Percentiles rank a stretch among this genome's conserved stretches.
Conservation (phyloP, 345 rosid genomes). For the Aquilaria yunnanensis region DNA sequence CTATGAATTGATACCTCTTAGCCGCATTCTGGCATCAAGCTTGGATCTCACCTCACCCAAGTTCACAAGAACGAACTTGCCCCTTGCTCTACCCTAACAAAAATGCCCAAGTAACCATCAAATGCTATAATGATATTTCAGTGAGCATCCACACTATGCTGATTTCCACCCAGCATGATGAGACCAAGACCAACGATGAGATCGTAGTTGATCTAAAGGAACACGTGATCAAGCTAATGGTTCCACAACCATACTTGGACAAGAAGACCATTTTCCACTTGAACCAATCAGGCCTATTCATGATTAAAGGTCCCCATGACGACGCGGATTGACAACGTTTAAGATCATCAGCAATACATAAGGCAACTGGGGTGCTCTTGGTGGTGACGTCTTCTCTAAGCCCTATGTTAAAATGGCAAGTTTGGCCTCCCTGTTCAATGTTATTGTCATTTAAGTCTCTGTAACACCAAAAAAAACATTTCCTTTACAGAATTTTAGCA, state of each 20-base stretch:
- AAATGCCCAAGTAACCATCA: slow-evolving; percentile 52
- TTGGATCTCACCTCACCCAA: slow-evolving; percentile 66
- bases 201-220: slow-evolving; percentile 52
- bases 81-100: slow-evolving; percentile 52
- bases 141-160: slow-evolving; percentile 46
- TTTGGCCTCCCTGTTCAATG: too few species aligned
- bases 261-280: slow-evolving; percentile 84
- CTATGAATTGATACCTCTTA: slow-evolving; percentile 65
- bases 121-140: slow-evolving; percentile 51
- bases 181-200: slow-evolving; percentile 50
- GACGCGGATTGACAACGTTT: slow-evolving; percentile 74
- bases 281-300: slow-evolving; percentile 76
- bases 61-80: slow-evolving; percentile 52
- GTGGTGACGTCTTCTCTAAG: slow-evolving; percentile 72
- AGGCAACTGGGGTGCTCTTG: slow-evolving; percentile 79
- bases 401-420: too few species aligned
- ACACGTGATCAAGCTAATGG: slow-evolving; percentile 65
- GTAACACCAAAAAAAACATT: too few species aligned
- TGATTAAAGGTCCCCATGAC: slow-evolving; percentile 76
- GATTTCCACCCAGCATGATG: slow-evolving; percentile 54
- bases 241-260: slow-evolving; percentile 65
- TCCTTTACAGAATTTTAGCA: too few species aligned
- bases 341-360: slow-evolving; percentile 80
- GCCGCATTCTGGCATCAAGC: slow-evolving; percentile 76
- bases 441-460: too few species aligned